Base-by-base conservation (phyloP, 1,139 yeast genomes). In the Geotrichum fermentans region DNA sequence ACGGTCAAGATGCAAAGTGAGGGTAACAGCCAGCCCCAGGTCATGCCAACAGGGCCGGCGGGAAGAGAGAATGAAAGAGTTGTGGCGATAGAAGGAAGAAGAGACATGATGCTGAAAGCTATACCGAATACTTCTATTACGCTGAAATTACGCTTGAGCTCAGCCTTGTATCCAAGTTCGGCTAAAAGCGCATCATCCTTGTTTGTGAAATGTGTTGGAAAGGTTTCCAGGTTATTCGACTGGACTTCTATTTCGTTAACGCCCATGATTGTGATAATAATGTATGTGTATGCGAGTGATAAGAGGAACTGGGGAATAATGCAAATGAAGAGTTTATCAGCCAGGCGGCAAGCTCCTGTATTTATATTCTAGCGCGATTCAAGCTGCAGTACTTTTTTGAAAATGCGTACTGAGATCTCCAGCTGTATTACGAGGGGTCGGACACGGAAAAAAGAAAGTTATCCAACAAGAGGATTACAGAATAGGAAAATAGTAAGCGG, bases 81-180 rank as follows among this genome's bases (percentile, higher is more conserved):
- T 13, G 74, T 66, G 2, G 70, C 68, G 39, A 83, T 78, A 10
- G 88, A 82, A 1, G 92, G 90, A 49, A 83, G 71, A 50, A 83
- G 70, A 5, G 89, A 86, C 61, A 83, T 72, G 47, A 83, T 86
- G 13, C 86, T 78, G 66, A 83, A 83, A 13, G 88, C 81, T 22
- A 66, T 64, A 17, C 69, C 68, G 51, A 67, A 67, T 24, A 82
- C 86, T 37, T 82, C 79, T 54, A 83, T 77, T 1, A 83, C 75
- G 3, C 85, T 73, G 56, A 68, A 69, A 57, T 83, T 87, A 61
- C 92, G 75, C 58, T 77, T 78, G 61, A 83, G 77, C 62, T 83
- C 90, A 58, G 80, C 86, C 61, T 80, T 80, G 63, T 83, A 83
- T 22, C 92, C 92, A 61, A 83, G 71, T 32, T 62, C 60, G 47